Evolutionary conservation across 2,329 filamentous ascomycete species (phyloP), one percentile per base, ranked within the genome.

Genomic region (Celoporthe dispersa): DNA sequence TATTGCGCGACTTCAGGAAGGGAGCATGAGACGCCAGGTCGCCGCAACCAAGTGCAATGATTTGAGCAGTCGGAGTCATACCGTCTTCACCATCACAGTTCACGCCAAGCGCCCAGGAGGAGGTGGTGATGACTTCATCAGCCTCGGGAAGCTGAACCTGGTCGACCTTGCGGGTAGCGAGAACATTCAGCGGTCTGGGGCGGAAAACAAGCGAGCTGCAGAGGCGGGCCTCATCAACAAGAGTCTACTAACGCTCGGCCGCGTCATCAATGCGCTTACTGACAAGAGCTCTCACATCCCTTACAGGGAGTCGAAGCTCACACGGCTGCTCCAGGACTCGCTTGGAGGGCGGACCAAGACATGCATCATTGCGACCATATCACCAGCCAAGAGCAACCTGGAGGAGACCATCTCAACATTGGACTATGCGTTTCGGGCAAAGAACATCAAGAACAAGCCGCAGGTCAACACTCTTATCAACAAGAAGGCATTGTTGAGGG

Each of bases 1-100:
- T 71, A 94, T 99, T 80, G 92, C 93, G 80, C 86, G 98, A 72
- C 87, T 99, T 61, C 93, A 96, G 75, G 87, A 91, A 73, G 97
- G 96, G 72, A 98, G 94, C 80, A 87, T 96, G 81, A 97, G 94
- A 81, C 92, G 96, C 64, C 96, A 99, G 80, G 96, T 99, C n/a
- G 97, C 96, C 7, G 94, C 97, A 4, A 99, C 96, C n/a, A 98
- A 98, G 81, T 99, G 96, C 87, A 99, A 99, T 79, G 96, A 99
- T 76, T 88, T 98, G 68, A 98, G 94, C 81, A 98, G 94, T 76
- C 90, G 96, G 79, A 97, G 94, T 83, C 97, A 99, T 78, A 99
- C 96, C 0, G 92, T 99, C 31, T 99, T 99, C 78, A 98, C 96
- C 9, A 93, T 99, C 71, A 98, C 95, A 0, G 93, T 94, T 0